These are phyloP conservation scores for Durotheca rogersii DNA, from an alignment of 495 filamentous ascomycete species.

Conservation along the genomic window DNA sequence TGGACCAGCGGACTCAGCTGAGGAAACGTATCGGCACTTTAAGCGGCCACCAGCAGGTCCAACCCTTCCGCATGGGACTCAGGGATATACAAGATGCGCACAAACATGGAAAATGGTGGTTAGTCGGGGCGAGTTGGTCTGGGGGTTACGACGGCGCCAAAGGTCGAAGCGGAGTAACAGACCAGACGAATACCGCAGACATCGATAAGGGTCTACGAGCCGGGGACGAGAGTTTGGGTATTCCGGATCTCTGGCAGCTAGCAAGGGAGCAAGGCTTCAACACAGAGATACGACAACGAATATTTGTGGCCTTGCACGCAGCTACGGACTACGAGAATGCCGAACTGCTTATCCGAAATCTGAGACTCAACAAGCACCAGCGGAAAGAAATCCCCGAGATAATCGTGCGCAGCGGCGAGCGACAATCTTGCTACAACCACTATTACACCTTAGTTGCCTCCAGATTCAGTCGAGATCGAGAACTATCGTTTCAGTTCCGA, in stretches of 20 bases:
- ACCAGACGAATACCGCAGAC: slow-evolving; percentile 29
- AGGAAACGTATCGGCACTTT: slow-evolving; percentile 31
- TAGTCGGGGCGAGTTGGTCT: slow-evolving; percentile 87
- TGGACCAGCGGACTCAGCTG: slow-evolving; percentile 30
- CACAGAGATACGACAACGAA: slow-evolving; percentile 86
- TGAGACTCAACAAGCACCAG: slow-evolving; percentile 81
- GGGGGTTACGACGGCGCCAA: slow-evolving; percentile 50
- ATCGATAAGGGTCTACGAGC: slow-evolving; percentile 35
- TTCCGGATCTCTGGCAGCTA: slow-evolving; percentile 65
- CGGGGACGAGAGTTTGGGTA: slow-evolving; percentile 54
- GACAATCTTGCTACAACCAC: slow-evolving; percentile 82
- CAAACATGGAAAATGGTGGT: slow-evolving; percentile 96
- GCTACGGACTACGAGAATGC: slow-evolving; percentile 84
- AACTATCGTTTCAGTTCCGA: slow-evolving; percentile 78
- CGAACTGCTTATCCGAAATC: slow-evolving; percentile 70
- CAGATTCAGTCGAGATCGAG: slow-evolving; percentile 68
- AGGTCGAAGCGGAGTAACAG: slow-evolving; percentile 15
- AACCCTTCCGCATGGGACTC: slow-evolving; percentile 79
- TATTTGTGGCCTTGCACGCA: slow-evolving; percentile 90
- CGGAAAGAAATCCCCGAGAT: slow-evolving; percentile 85
- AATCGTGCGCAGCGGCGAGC: slow-evolving; percentile 80
- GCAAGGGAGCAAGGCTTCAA: slow-evolving; percentile 90
- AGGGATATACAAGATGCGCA: slow-evolving; percentile 77
- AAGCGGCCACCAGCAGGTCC: slow-evolving; percentile 27
- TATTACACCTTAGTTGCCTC: slow-evolving; percentile 88